Conservation (phyloP, 768 basidiomycete genomes). For the Leccinum rimulosum region DNA sequence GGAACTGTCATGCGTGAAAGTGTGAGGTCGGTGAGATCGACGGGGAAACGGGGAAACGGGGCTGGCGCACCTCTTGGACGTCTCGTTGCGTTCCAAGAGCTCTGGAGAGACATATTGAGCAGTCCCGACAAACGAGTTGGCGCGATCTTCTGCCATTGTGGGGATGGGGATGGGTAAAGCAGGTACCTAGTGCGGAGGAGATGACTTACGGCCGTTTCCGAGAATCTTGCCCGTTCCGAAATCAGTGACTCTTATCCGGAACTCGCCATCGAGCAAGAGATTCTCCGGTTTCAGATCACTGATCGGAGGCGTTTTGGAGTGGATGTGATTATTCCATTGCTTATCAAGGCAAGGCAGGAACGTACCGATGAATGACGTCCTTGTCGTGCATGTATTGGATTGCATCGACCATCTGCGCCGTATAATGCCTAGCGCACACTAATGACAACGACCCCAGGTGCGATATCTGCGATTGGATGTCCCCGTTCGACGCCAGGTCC, state of each 20-base stretch:
- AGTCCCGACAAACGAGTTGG: constrained; percentile 83
- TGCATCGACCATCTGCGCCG: constrained; percentile 87
- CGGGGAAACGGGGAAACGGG: background rate
- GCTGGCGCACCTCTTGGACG: constrained; percentile 63
- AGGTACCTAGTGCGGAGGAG: background rate
- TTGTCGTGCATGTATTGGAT: constrained; percentile 88
- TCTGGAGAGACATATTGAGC: constrained; percentile 91
- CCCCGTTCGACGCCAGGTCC: constrained; percentile 74
- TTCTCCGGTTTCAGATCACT: constrained; percentile 87
- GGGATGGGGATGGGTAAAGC: constrained; percentile 10
- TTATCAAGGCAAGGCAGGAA: background rate
- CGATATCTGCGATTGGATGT: constrained; percentile 69
- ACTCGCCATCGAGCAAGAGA: constrained; percentile 81
- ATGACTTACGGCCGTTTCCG: constrained; percentile 49
- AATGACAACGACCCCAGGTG: constrained; percentile 82
- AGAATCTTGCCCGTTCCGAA: constrained; percentile 90
- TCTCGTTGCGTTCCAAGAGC: constrained; percentile 69
- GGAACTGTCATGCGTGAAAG: constrained; percentile 48
- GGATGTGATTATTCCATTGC: constrained; percentile 12
- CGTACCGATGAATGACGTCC: constrained; percentile 83
- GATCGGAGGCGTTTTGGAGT: background rate
- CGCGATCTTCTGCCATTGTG: constrained; percentile 42
- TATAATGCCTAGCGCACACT: constrained; percentile 75
- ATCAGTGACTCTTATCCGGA: constrained; percentile 90
- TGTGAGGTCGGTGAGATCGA: background rate